Percentiles rank a stretch among this genome's conserved stretches.
phyloP scores from a whole-genome alignment of 1,284 basidiomycete genomes.

The Mrakiaceae sp. region DNA sequence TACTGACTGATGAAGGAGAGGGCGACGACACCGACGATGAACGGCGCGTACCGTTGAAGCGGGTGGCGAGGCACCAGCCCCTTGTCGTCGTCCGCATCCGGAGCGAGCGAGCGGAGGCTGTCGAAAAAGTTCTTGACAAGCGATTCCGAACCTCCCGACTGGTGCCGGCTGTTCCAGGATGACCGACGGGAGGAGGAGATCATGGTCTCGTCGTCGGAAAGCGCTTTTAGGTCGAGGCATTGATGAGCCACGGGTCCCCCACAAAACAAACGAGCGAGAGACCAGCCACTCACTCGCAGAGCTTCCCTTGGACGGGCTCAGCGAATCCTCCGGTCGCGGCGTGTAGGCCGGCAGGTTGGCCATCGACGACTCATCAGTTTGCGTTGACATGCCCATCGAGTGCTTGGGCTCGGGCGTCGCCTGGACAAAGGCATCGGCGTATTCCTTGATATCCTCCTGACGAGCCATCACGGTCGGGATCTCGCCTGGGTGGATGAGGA shows the following conservation, averaged over 20 bases:
- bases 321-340: slow-evolving; percentile 1
- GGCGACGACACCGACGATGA: background rate
- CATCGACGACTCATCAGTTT: slow-evolving; percentile 7
- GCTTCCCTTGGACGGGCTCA: background rate
- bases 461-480: slow-evolving; percentile 18
- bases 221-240: background rate
- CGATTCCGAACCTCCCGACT: too few species aligned
- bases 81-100: background rate
- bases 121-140: too few species aligned
- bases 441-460: slow-evolving; percentile 22
- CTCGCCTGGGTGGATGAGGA: background rate
- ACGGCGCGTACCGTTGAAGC: too few species aligned
- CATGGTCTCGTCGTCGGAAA: too few species aligned
- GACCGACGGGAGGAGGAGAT: background rate
- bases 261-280: background rate
- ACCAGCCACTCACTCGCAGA: background rate
- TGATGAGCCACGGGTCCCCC: background rate
- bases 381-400: background rate
- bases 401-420: slow-evolving; percentile 17
- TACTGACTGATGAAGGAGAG: background rate
- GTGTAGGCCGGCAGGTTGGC: slow-evolving; percentile 7
- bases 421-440: slow-evolving; percentile 23
- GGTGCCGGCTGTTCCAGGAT: background rate
- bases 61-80: too few species aligned
- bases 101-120: background rate